Percentiles rank a stretch among this genome's conserved stretches.
Conservation (phyloP, 129 eudicot species). For the Lonicera japonica region DNA sequence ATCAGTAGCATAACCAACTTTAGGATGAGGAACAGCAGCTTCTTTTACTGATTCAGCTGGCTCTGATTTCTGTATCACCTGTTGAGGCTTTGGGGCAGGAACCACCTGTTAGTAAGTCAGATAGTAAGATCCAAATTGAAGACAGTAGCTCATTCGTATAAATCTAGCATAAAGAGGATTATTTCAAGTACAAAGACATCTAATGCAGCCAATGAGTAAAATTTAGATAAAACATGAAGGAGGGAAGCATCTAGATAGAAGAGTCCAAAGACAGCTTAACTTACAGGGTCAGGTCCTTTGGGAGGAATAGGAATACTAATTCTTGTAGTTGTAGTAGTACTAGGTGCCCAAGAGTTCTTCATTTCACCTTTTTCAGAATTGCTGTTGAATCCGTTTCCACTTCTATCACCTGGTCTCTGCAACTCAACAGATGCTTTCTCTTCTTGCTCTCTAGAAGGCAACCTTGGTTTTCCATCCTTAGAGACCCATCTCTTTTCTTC, state of each 20-base stretch:
- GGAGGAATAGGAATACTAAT: constrained; percentile 73
- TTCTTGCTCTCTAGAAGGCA: constrained; percentile 54
- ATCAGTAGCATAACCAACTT: constrained; percentile 89
- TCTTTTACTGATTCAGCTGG: constrained; percentile 51
- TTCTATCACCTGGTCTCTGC: constrained; percentile 51
- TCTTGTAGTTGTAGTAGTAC: constrained; percentile 39
- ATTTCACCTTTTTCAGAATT: constrained; percentile 49
- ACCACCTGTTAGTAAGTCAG: constrained; percentile 23
- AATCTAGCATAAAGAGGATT: no score
- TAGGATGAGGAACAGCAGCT: constrained; percentile 51
- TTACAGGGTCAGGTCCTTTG: constrained; percentile 74
- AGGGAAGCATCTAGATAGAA: not conserved
- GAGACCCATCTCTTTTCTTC: constrained; percentile 97
- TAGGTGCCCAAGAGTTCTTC: constrained; percentile 37
- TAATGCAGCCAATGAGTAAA: not conserved
- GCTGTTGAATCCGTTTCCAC: constrained; percentile 29
- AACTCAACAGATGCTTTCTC: constrained; percentile 28
- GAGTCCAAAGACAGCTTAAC: constrained; percentile 17
- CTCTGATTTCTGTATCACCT: constrained; percentile 52
- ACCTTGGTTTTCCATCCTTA: constrained; percentile 58
- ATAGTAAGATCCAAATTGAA: not conserved
- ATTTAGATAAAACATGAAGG: not conserved
- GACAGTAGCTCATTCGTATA: not conserved
- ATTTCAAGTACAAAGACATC: not conserved
- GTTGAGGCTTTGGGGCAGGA: constrained; percentile 35